Evolutionary conservation across 257 asterid species (phyloP).

Genomic region (Prunella vulgaris): DNA sequence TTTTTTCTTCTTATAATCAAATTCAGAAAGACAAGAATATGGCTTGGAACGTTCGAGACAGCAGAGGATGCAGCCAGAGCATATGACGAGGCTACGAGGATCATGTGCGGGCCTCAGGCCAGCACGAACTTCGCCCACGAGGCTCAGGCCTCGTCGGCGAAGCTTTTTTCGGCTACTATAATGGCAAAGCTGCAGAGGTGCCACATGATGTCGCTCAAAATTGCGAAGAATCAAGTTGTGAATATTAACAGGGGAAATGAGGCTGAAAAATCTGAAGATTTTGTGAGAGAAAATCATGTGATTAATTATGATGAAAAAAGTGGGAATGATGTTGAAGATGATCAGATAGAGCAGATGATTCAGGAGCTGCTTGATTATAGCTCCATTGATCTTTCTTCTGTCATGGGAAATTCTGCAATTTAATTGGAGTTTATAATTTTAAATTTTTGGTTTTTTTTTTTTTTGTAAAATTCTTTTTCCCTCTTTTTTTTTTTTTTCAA

Average conservation of each 20-base stretch:
- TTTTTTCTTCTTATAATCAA: not conserved
- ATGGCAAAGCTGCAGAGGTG: slow-evolving; percentile 85
- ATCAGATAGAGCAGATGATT: slow-evolving; percentile 83
- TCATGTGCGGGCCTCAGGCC: slow-evolving; percentile 79
- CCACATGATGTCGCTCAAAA: slow-evolving; percentile 54
- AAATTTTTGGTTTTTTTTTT: not conserved
- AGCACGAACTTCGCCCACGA: slow-evolving; percentile 69
- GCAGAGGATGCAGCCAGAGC: slow-evolving; percentile 93
- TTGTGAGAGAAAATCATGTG: not conserved
- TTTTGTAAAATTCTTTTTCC: not conserved
- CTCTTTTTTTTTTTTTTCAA: too few relatives aligned
- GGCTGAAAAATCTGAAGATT: not conserved
- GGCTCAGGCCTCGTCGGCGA: slow-evolving; percentile 46
- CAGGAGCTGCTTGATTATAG: slow-evolving; percentile 74
- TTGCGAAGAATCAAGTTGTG: slow-evolving; percentile 34
- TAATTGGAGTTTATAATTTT: not conserved
- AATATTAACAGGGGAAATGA: slow-evolving; percentile 1
- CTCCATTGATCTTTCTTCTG: slow-evolving; percentile 60
- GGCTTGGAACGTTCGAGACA: slow-evolving; percentile 94
- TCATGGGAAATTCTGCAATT: slow-evolving; percentile 19
- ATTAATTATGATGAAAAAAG: slow-evolving; percentile 14
- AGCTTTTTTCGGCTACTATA: slow-evolving; percentile 59
- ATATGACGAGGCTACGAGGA: slow-evolving; percentile 83
- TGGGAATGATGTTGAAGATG: slow-evolving; percentile 51
- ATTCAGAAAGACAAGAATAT: slow-evolving; percentile 78